phyloP scores from a whole-genome alignment of 768 basidiomycete species.

The Pisolithus sp. region DNA sequence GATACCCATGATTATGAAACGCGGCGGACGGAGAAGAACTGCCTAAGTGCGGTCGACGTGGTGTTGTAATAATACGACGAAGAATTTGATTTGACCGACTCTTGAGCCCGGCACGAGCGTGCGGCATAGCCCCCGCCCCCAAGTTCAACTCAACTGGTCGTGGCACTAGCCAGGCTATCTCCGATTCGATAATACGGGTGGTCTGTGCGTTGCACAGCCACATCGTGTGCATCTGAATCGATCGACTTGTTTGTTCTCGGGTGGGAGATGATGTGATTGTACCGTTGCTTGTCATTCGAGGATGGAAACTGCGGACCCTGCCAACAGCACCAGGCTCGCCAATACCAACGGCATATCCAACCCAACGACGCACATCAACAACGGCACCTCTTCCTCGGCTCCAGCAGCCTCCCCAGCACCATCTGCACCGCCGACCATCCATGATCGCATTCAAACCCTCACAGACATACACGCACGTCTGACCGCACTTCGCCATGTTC shows the following conservation, averaged over 20 bases:
- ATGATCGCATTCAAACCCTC: constrained; percentile 41
- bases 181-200: not conserved
- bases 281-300: too few relatives aligned
- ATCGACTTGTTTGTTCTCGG: not conserved
- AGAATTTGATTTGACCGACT: too few relatives aligned
- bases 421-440: constrained; percentile 21
- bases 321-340: not conserved
- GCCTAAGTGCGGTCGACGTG: too few relatives aligned
- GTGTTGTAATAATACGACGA: too few relatives aligned
- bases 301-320: not conserved
- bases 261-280: not conserved
- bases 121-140: too few relatives aligned
- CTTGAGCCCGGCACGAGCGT: too few relatives aligned
- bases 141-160: too few relatives aligned
- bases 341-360: not conserved
- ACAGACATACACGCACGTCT: constrained; percentile 41
- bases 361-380: constrained; percentile 1
- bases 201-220: constrained; percentile 1
- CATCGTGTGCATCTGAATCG: not conserved
- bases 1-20: too few relatives aligned
- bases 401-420: not conserved
- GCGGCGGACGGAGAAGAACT: too few relatives aligned
- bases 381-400: not conserved
- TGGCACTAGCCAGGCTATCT: too few relatives aligned
- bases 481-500: constrained; percentile 40